These are phyloP conservation scores for Cyberlindnera mrakii DNA, from an alignment of 805 yeast species.

Conservation along the genomic window DNA sequence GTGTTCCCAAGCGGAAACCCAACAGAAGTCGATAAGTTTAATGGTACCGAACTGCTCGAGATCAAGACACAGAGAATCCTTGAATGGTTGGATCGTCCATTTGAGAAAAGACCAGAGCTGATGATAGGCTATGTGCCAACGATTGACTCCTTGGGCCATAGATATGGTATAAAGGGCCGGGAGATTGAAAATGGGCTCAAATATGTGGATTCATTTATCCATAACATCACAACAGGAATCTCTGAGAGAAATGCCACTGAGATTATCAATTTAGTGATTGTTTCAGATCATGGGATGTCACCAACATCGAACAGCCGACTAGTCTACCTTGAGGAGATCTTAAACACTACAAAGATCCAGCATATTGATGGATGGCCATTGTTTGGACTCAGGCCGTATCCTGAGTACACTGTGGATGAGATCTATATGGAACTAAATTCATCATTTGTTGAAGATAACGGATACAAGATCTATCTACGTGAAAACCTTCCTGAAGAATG, in stretches of 20 bases:
- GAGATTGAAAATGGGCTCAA: slow-evolving; percentile 47
- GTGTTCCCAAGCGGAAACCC: slow-evolving; percentile 45
- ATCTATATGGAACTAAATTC: slow-evolving; percentile 37
- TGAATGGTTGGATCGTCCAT: slow-evolving; percentile 59
- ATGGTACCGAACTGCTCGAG: slow-evolving; percentile 54
- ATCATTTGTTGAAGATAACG: slow-evolving; percentile 24
- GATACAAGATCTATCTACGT: slow-evolving; percentile 43
- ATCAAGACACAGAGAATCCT: slow-evolving; percentile 53
- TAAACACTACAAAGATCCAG: slow-evolving; percentile 46
- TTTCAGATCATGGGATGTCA: slow-evolving; percentile 94
- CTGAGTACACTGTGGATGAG: slow-evolving; percentile 33
- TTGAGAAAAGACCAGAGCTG: slow-evolving; percentile 62
- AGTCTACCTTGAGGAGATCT: slow-evolving; percentile 65
- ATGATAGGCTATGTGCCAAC: slow-evolving; percentile 75
- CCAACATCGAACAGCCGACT: slow-evolving; percentile 71
- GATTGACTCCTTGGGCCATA: slow-evolving; percentile 74
- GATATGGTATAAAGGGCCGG: slow-evolving; percentile 59
- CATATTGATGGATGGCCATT: slow-evolving; percentile 84
- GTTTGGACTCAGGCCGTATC: slow-evolving; percentile 62
- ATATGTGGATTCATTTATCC: slow-evolving; percentile 63
- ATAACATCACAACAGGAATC: slow-evolving; percentile 42
- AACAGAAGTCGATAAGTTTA: slow-evolving; percentile 51
- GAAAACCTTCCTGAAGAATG: slow-evolving; percentile 45
- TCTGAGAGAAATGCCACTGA: slow-evolving; percentile 48
- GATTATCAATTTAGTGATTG: slow-evolving; percentile 67